These are phyloP conservation scores for Solioccasus polychromus DNA, from an alignment of 768 basidiomycete genomes.

Conservation along the genomic window DNA sequence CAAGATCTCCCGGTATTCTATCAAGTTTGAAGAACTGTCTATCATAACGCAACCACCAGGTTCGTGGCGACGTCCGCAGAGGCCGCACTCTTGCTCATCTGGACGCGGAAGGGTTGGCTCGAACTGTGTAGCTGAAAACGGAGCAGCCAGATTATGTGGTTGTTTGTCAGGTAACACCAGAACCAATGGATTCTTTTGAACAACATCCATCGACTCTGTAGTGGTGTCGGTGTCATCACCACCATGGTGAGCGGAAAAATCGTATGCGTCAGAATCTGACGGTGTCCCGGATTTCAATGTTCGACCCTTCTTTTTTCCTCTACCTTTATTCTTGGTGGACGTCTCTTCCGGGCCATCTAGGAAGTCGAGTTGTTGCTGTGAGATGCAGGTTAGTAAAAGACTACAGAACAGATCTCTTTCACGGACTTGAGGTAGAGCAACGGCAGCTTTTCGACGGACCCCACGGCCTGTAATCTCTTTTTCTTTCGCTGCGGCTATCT, in stretches of 20 bases:
- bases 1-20: constrained; percentile 67
- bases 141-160: neutral
- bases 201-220: constrained; percentile 21
- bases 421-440: constrained; percentile 40
- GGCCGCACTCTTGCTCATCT: constrained; percentile 44
- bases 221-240: constrained; percentile 25
- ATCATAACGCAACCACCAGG: constrained; percentile 60
- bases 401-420: neutral
- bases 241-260: constrained; percentile 16
- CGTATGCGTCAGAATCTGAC: constrained; percentile 42
- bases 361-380: constrained; percentile 32
- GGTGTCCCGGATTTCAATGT: constrained; percentile 29
- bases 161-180: constrained; percentile 5
- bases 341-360: constrained; percentile 35
- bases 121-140: constrained; percentile 3
- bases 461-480: constrained; percentile 67
- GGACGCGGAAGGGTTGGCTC: constrained; percentile 1
- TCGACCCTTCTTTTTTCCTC: constrained; percentile 34
- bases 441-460: constrained; percentile 66
- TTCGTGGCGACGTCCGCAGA: constrained; percentile 58
- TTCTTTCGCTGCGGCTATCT: constrained; percentile 41
- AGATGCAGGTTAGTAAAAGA: constrained; percentile 2
- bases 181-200: neutral
- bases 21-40: constrained; percentile 59
- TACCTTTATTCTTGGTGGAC: constrained; percentile 36